Evolutionary conservation across 352 stramenopile species (phyloP), one percentile per base, ranked within the genome.

Genomic region (Phytopythium boreale): DNA sequence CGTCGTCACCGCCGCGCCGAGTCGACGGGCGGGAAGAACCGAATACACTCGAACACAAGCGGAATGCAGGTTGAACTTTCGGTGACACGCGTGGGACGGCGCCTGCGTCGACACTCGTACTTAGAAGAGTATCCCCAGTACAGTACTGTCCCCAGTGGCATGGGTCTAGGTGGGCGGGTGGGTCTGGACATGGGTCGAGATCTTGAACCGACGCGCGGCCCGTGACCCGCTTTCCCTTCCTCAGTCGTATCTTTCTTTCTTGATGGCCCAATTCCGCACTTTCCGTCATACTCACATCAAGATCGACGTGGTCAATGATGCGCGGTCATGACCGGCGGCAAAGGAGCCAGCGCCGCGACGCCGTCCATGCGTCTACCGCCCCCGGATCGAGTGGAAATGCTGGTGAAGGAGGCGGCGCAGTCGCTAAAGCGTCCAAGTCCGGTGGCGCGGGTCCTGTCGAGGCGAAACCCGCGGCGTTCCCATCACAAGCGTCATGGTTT

Each of bases 1-100:
- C 43, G 43, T 50, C 43, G 43, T 24, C 43, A 50, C 11, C 11
- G 20, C 43, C 43, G 6, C 19, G 19, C 43, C 43, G 43, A 24
- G 6, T 50, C 43, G 43, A 50, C 43, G 43, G 20, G 43, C 3
- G 43, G 43, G 43, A 50, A 50, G 43, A 22, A 26, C 41, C 4
- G 19, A 49, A 24, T 7, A 34, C 29, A 34, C 4, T 34, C 41
- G 41, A 39, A 14, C 31, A 39, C 34, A 14, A 14, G 34, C 10
- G 41, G 47, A 53, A 29, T 53, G 24, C 17, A 41, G 17, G 27
- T 57, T 56, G 50, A 56, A 39, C 24, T 36, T n/a, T 20, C 11
- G 14, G 50, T 56, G 50, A 56, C 49, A 29, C 49, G 24, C 22
- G 49, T 56, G 49, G 49, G 49, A 56, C 49, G 26, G 26, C 26